phyloP scores from a whole-genome alignment of 768 basidiomycete genomes.

The Coprinopsis sp. region DNA sequence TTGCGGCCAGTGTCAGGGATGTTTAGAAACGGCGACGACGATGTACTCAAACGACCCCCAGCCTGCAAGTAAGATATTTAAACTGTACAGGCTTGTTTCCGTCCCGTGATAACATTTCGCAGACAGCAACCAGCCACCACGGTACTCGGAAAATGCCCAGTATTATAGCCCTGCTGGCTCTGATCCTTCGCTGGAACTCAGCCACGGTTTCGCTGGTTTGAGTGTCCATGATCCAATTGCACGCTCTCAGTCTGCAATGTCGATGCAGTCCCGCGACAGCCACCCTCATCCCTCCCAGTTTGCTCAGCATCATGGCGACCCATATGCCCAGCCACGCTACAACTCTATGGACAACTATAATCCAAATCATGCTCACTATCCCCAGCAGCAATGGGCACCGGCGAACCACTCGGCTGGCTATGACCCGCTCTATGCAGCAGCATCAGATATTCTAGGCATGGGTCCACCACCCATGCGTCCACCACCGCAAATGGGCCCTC shows the following conservation, averaged over 20 bases:
- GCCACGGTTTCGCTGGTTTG: constrained; percentile 5
- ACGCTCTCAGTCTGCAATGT: constrained; percentile 22
- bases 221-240: constrained; percentile 18
- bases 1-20: neutral
- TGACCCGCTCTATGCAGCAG: constrained; percentile 65
- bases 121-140: neutral
- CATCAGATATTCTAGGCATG: constrained; percentile 78
- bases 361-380: neutral
- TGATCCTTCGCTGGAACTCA: neutral
- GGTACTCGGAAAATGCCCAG: constrained; percentile 1
- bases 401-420: constrained; percentile 32
- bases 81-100: neutral
- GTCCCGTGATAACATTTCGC: neutral
- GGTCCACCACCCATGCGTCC: constrained; percentile 48
- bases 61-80: neutral
- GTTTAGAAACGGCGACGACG: neutral
- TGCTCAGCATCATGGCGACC: neutral
- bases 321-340: neutral
- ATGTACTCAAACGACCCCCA: neutral
- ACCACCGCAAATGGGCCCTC: constrained; percentile 16
- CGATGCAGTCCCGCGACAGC: constrained; percentile 11
- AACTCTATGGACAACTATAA: neutral
- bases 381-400: constrained; percentile 8
- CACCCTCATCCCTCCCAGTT: neutral
- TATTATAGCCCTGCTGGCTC: neutral